These are phyloP conservation scores for Tricholoma sp. DNA, from an alignment of 768 basidiomycete genomes.

Conservation along the genomic window DNA sequence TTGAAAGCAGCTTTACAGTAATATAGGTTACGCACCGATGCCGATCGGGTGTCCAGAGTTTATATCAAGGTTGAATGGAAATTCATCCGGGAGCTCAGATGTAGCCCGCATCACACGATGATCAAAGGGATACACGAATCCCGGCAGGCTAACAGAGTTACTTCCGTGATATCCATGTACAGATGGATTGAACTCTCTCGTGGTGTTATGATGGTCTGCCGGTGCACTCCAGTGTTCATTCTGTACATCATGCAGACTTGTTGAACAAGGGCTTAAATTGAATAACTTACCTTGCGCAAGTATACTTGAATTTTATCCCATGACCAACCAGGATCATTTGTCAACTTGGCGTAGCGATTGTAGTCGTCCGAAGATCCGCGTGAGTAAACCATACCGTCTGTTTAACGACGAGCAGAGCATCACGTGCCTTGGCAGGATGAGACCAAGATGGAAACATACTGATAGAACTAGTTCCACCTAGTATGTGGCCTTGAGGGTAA, in stretches of 20 bases:
- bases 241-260: slow-evolving; percentile 9
- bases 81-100: slow-evolving; percentile 28
- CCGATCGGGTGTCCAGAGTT: slow-evolving; percentile 39
- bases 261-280: neutral
- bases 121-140: slow-evolving; percentile 22
- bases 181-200: slow-evolving; percentile 25
- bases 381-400: slow-evolving; percentile 20
- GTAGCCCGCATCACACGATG: slow-evolving; percentile 28
- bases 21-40: slow-evolving; percentile 31
- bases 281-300: slow-evolving; percentile 12
- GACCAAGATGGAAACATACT: slow-evolving; percentile 8
- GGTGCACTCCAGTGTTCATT: slow-evolving; percentile 24
- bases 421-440: neutral
- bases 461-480: slow-evolving; percentile 27
- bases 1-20: no score
- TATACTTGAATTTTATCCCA: slow-evolving; percentile 20
- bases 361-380: slow-evolving; percentile 22
- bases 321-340: slow-evolving; percentile 25
- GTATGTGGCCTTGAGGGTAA: slow-evolving; percentile 20
- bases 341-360: slow-evolving; percentile 19
- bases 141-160: slow-evolving; percentile 21
- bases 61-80: slow-evolving; percentile 35
- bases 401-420: neutral
- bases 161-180: slow-evolving; percentile 25
- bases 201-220: slow-evolving; percentile 23